A percentile compares a stretch with the other conserved stretches of the same genome.
These are phyloP conservation scores for Meripilus lineatus DNA, from an alignment of 1,284 basidiomycete species.

Conservation along the genomic window DNA sequence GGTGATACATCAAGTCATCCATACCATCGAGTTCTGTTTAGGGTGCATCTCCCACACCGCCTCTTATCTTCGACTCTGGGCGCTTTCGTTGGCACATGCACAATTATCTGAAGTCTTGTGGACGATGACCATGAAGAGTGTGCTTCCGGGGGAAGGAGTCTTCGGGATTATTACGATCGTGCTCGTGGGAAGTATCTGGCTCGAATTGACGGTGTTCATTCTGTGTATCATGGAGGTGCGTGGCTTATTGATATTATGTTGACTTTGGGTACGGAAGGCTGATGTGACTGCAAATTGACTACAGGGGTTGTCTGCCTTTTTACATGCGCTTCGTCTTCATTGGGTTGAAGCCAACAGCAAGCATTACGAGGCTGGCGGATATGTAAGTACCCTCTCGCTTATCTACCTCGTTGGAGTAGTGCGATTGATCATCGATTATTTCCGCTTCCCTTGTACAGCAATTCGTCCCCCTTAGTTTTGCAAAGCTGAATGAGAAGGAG, in stretches of 20 bases:
- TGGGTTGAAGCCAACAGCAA: constrained; percentile 99
- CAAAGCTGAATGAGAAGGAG: constrained; percentile 36
- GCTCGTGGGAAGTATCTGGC: constrained; percentile 78
- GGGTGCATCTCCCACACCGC: constrained; percentile 99
- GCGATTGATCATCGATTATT: constrained; percentile 25
- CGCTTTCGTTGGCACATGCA: constrained; percentile 95
- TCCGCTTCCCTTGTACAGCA: constrained; percentile 35
- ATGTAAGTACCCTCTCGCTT: constrained; percentile 50
- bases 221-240: constrained; percentile 92
- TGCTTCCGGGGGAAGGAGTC: constrained; percentile 54
- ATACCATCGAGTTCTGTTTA: constrained; percentile 98
- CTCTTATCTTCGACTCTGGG: constrained; percentile 98
- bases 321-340: constrained; percentile 95
- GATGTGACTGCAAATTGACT: constrained; percentile 16
- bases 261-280: constrained; percentile 8
- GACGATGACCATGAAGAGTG: constrained; percentile 72
- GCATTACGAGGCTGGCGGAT: constrained; percentile 89
- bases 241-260: constrained; percentile 11
- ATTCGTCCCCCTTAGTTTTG: constrained; percentile 66
- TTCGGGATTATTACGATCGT: constrained; percentile 57
- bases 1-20: constrained; percentile 95
- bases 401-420: constrained; percentile 20
- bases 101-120: constrained; percentile 96
- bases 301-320: constrained; percentile 88
- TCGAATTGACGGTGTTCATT: constrained; percentile 70